Conservation (phyloP, 805 yeast genomes). For the Myxozyma neglecta region DNA sequence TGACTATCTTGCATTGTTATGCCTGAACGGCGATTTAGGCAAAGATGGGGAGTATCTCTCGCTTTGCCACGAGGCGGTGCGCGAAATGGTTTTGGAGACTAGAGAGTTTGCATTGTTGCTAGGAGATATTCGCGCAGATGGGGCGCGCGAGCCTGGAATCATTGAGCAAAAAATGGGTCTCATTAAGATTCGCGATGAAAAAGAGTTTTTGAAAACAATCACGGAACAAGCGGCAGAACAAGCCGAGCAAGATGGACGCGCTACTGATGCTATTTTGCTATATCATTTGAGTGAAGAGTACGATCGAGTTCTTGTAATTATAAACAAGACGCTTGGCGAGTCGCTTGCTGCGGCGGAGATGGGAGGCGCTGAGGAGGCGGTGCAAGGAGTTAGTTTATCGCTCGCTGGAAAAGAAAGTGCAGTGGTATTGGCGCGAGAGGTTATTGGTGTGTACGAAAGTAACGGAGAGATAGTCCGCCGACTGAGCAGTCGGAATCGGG, state of each 20-base stretch:
- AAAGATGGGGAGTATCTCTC: slow-evolving; percentile 45
- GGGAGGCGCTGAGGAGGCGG: slow-evolving; percentile 40
- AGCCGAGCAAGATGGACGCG: slow-evolving; percentile 90
- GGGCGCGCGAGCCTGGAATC: slow-evolving; percentile 76
- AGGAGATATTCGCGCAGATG: slow-evolving; percentile 80
- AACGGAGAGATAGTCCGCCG: slow-evolving; percentile 61
- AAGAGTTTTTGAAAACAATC: slow-evolving; percentile 64
- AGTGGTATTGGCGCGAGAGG: slow-evolving; percentile 43
- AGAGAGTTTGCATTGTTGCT: slow-evolving; percentile 77
- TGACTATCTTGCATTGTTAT: slow-evolving; percentile 78
- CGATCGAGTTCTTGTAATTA: slow-evolving; percentile 70
- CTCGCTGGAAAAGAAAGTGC: slow-evolving; percentile 41
- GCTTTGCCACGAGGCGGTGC: slow-evolving; percentile 72
- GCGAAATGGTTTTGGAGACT: slow-evolving; percentile 82
- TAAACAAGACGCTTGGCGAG: slow-evolving; percentile 78
- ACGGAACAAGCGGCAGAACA: slow-evolving; percentile 81
- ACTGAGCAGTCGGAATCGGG: slow-evolving; percentile 56
- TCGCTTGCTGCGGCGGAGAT: slow-evolving; percentile 68
- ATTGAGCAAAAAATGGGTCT: slow-evolving; percentile 74
- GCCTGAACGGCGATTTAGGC: slow-evolving; percentile 49
- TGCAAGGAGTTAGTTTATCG: slow-evolving; percentile 36
- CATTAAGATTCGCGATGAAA: slow-evolving; percentile 57
- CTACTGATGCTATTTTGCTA: slow-evolving; percentile 77
- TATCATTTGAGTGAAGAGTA: slow-evolving; percentile 88
- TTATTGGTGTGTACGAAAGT: slow-evolving; percentile 46